Evolutionary conservation across 2,329 filamentous ascomycete genomes (phyloP), one percentile per base, ranked within the genome.

Genomic region (Ophiostoma ulmi): DNA sequence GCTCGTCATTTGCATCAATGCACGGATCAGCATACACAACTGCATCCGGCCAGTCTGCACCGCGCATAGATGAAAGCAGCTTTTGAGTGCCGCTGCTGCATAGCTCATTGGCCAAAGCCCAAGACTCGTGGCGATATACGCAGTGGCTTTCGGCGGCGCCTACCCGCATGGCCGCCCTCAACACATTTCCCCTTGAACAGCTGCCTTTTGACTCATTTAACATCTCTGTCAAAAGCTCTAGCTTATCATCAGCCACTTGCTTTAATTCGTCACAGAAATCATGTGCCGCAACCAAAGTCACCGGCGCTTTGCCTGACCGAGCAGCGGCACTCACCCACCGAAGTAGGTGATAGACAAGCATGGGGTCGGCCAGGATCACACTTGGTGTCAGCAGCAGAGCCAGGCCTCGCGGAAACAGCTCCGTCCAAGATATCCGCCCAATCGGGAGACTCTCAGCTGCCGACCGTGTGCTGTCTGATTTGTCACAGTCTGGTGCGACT

Each of bases 1-100:
- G 85, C 75, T 90, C 88, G 72, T 90, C 87, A 70, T 86, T 85
- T 0, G 82, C 80, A 70, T 88, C 83, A 65, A 90, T 85, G 1
- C 73, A 76, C 3, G 79, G 74, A 17, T 82, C 81, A 0, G 83
- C 84, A 75, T 81, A 83, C 1, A 84, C 75, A 6, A 88, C 74
- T 3, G 81, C 78, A 2, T 20, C 1, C n/a, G 65, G 65, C 7
- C 74, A 72, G 7, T 68, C 58, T 20, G 65, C 10, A 5, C 73
- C 69, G 38, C 13, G 65, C n/a, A 48, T 20, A 1, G 65, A n/a
- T 4, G n/a, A 14, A 5, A 67, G 22, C n/a, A 44, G 5, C 39
- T 20, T 31, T 5, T 41, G 39, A 3, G n/a, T 26, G 22, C 39
- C 8, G 4, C 11, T 31, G 22, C 26, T 8, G 39, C 65, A 67